Conservation (phyloP, 1,284 basidiomycete genomes). For the Ganoderma lingzhi region DNA sequence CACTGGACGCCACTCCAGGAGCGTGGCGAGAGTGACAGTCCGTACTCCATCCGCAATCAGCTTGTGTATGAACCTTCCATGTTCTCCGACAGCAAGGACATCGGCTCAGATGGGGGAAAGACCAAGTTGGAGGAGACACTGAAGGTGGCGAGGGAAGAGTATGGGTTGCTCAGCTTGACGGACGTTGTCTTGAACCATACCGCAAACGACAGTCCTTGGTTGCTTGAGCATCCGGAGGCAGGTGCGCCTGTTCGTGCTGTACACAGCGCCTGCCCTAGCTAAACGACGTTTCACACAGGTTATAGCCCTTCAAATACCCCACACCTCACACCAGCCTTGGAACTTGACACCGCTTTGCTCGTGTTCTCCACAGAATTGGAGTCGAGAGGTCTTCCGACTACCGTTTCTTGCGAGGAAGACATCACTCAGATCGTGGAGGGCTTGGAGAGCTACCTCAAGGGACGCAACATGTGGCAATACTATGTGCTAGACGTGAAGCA, state of each 20-base stretch:
- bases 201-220: slow-evolving; percentile 91
- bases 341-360: slow-evolving; percentile 86
- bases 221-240: slow-evolving; percentile 93
- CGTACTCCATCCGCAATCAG: slow-evolving; percentile 93
- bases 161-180: slow-evolving; percentile 87
- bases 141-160: slow-evolving; percentile 79
- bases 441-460: slow-evolving; percentile 69
- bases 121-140: slow-evolving; percentile 69
- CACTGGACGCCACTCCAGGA: slow-evolving; percentile 95
- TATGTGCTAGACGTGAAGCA: slow-evolving; percentile 83
- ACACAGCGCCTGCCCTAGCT: slow-evolving; percentile 13
- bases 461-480: slow-evolving; percentile 88
- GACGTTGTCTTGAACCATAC: slow-evolving; percentile 97
- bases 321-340: slow-evolving; percentile 87
- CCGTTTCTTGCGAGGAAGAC: slow-evolving; percentile 71
- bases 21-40: slow-evolving; percentile 87
- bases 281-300: slow-evolving; percentile 52
- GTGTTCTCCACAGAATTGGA: slow-evolving; percentile 78
- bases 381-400: slow-evolving; percentile 75
- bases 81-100: slow-evolving; percentile 57
- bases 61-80: slow-evolving; percentile 80
- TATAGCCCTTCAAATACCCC: slow-evolving; percentile 91
- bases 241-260: slow-evolving; percentile 55
- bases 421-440: slow-evolving; percentile 71
- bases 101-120: slow-evolving; percentile 59